Base-by-base conservation (phyloP, 2,329 filamentous ascomycete species). In the Alternaria novae-zelandiae region DNA sequence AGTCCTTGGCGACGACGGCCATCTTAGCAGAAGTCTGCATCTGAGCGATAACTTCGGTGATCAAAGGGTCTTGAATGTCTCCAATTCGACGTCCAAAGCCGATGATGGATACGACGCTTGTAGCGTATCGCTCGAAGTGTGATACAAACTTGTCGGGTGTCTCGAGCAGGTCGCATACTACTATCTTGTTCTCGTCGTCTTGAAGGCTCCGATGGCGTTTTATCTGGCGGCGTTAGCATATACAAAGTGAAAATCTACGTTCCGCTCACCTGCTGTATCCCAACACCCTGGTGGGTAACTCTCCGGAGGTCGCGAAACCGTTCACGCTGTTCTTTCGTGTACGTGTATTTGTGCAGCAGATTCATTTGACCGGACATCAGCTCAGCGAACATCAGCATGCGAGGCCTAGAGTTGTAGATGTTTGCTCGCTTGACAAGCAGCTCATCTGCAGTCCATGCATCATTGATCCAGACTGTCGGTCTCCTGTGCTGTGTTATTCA, bases 11-110 rank as follows among this genome's bases (percentile, higher is more conserved):
- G 1, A 77, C 74, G 2, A 81, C 79, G 13, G 80, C 79, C 8
- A 88, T 77, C 57, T 87, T 85, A 2, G 86, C 86, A 1, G 86
- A 86, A 56, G 86, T 81, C 61, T 88, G 84, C 82, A 88, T 85
- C 30, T 86, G 78, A 0, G 85, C 83, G 60, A 88, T 85, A 10
- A 86, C 86, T 71, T 88, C 86, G 5, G 86, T 86, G 63, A 88
- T 85, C 68, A 87, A 86, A 3, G 86, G 86, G 67, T 88, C 86
- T 21, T 83, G 78, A 70, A 75, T 83, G 54, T 74, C 82, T 7
- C 81, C 82, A 2, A 87, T 82, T 6, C 87, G 79, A 5, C 86
- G 78, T 1, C 87, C 86, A 69, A 87, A 88, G 0, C 84, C 87
- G 63, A 89, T 86, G 50, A 87, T 85, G 6, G 82, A 85, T 0